These are phyloP conservation scores for Fusarium sacchari DNA, from an alignment of 2,329 filamentous ascomycete species.

Conservation along the genomic window DNA sequence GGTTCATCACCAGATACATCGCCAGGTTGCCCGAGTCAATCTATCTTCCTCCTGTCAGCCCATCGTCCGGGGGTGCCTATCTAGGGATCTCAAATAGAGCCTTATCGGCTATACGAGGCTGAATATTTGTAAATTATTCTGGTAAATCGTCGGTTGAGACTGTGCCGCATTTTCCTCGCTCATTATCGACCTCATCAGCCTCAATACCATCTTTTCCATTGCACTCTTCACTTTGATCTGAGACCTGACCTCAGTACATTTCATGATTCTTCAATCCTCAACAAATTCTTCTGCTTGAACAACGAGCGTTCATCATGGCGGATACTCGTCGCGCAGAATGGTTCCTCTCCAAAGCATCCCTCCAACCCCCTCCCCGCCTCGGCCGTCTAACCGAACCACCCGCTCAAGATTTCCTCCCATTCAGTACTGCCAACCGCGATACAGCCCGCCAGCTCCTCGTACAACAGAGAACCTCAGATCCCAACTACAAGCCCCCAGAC, in stretches of 20 bases:
- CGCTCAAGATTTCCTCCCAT: slow-evolving; percentile 9
- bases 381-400: not conserved
- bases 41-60: not conserved
- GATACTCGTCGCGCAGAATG: slow-evolving; percentile 1
- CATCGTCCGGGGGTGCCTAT: not conserved
- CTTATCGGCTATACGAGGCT: not conserved
- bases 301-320: not conserved
- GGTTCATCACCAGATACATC: not conserved
- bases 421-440: not conserved
- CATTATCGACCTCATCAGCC: not conserved
- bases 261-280: not conserved
- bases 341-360: slow-evolving; percentile 16
- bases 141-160: not conserved
- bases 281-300: not conserved
- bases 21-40: not conserved
- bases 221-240: not conserved
- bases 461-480: not conserved
- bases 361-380: slow-evolving; percentile 4
- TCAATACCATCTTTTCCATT: not conserved
- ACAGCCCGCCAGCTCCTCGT: slow-evolving; percentile 6
- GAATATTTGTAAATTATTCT: not conserved
- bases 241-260: not conserved
- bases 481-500: not conserved
- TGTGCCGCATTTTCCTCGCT: not conserved
- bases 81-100: not conserved